These are phyloP conservation scores for Apiospora arundinis DNA, from an alignment of 2,329 filamentous ascomycete species.

Conservation along the genomic window DNA sequence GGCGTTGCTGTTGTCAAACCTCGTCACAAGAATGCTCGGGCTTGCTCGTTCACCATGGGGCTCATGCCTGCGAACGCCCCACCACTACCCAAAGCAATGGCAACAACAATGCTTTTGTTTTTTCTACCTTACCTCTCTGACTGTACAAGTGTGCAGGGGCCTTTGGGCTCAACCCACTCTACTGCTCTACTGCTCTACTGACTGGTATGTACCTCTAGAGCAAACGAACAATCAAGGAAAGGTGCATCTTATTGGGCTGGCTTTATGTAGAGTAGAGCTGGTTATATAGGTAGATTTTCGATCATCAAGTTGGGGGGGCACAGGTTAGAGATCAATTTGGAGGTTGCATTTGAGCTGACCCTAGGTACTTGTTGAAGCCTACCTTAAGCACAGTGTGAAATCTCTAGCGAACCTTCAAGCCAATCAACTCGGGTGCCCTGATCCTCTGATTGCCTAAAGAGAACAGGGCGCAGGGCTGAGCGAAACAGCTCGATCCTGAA, in stretches of 20 bases:
- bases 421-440: not conserved
- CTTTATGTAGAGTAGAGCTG: not conserved
- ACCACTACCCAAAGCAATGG: slow-evolving; percentile 5
- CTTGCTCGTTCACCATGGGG: not conserved
- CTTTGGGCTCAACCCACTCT: slow-evolving; percentile 2
- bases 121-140: not conserved
- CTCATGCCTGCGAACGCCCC: not conserved
- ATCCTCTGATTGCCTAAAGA: not conserved
- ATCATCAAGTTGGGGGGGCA: too few relatives aligned
- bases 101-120: not conserved
- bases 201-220: too few relatives aligned
- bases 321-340: too few relatives aligned
- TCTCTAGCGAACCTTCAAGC: not conserved
- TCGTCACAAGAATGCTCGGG: not conserved
- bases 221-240: not conserved
- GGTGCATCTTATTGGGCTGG: not conserved
- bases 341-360: not conserved
- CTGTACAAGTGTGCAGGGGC: not conserved
- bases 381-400: not conserved
- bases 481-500: not conserved
- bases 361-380: not conserved
- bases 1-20: not conserved
- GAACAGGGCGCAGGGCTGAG: not conserved
- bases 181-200: too few relatives aligned
- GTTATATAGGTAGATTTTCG: too few relatives aligned